Evolutionary conservation across 345 rosid species (phyloP).

Genomic region (Ceriops tagal): DNA sequence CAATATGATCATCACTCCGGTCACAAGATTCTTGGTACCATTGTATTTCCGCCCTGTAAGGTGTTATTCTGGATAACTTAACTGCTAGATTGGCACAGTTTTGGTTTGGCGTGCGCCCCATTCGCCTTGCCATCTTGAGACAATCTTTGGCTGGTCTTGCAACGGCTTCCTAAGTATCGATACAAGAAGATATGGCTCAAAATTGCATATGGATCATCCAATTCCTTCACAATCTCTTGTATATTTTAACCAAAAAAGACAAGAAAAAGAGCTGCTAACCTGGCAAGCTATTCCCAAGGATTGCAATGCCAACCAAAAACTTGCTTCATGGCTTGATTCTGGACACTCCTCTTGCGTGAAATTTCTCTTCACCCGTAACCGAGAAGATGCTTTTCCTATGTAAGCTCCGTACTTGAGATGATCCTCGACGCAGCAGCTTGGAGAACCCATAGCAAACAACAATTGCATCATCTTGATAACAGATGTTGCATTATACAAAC

Average conservation of each 20-base stretch:
- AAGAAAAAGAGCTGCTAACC: conserved; percentile 23
- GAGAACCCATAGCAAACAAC: conserved; percentile 31
- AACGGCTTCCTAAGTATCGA: conserved; percentile 27
- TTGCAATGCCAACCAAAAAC: conserved; percentile 59
- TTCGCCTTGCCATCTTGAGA: conserved; percentile 42
- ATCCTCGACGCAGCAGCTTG: conserved; percentile 42
- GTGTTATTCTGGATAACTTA: conserved; percentile 39
- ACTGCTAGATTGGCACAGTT: conserved; percentile 48
- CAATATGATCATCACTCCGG: conserved; percentile 41
- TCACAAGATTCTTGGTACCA: conserved; percentile 61
- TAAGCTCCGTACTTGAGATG: conserved; percentile 60
- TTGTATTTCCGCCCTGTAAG: conserved; percentile 52
- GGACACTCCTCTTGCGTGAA: conserved; percentile 32
- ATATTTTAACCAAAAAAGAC: too few species aligned
- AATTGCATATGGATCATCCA: neutral
- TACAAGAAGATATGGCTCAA: neutral
- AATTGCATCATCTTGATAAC: conserved; percentile 52
- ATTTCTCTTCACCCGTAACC: conserved; percentile 40
- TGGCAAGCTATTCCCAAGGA: conserved; percentile 47
- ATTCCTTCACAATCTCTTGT: too few species aligned
- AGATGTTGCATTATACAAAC: conserved; percentile 55
- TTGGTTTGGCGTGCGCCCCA: conserved; percentile 46
- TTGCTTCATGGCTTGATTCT: conserved; percentile 58
- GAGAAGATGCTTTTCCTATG: conserved; percentile 32
- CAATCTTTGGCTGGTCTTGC: conserved; percentile 35